These are phyloP conservation scores for Elsinoe perseae DNA, from an alignment of 2,329 filamentous ascomycete genomes.

Conservation along the genomic window DNA sequence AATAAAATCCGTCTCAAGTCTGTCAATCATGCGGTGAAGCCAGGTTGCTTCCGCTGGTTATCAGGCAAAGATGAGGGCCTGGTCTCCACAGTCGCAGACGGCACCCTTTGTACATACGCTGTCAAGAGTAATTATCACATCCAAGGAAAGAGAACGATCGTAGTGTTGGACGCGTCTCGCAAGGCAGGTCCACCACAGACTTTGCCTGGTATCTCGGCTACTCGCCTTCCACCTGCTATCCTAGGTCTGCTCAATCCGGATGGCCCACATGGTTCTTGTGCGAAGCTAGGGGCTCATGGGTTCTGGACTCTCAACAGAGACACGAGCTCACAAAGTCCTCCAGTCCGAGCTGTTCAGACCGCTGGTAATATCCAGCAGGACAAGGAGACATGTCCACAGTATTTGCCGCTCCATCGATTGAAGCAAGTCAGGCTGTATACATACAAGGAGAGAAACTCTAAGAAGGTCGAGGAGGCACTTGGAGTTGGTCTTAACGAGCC, in stretches of 20 bases:
- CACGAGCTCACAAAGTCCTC: neutral
- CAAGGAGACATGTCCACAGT: constrained; percentile 91
- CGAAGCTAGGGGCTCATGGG: constrained; percentile 27
- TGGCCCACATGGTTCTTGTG: constrained; percentile 22
- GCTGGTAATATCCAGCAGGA: constrained; percentile 40
- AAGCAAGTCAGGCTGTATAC: constrained; percentile 71
- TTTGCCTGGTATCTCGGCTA: constrained; percentile 19
- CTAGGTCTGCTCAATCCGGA: constrained; percentile 17
- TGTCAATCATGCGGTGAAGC: constrained; percentile 46
- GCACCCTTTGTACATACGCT: constrained; percentile 58
- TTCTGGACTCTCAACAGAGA: constrained; percentile 33
- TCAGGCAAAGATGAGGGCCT: constrained; percentile 54
- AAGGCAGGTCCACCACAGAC: constrained; percentile 17
- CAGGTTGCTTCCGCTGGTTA: constrained; percentile 58
- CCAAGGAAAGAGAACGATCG: constrained; percentile 43
- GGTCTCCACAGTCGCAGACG: constrained; percentile 58
- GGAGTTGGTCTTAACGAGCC: constrained; percentile 19
- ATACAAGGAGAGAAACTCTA: constrained; percentile 37
- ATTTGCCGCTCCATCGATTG: constrained; percentile 93
- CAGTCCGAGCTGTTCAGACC: constrained; percentile 35
- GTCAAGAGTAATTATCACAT: constrained; percentile 42
- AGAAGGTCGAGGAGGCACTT: constrained; percentile 21
- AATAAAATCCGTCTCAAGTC: constrained; percentile 64
- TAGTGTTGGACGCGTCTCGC: constrained; percentile 29
- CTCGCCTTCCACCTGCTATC: constrained; percentile 15